phyloP scores from a whole-genome alignment of 179 eudicot genomes.

The Pouteria campechiana region DNA sequence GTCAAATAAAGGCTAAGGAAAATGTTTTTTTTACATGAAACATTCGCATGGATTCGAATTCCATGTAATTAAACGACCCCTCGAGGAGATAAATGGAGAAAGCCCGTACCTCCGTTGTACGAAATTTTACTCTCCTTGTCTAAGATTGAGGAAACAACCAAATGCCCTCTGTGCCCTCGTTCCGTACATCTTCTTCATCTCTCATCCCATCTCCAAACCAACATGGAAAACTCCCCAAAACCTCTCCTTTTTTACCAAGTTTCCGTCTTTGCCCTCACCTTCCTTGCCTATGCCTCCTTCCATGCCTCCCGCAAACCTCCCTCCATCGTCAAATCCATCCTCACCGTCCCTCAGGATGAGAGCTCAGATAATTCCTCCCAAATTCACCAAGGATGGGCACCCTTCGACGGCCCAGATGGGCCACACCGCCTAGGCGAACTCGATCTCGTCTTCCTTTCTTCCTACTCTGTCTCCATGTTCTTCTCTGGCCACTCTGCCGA shows the following conservation, averaged over 20 bases:
- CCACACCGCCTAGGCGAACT: constrained; percentile 94
- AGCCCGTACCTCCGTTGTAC: too few species aligned
- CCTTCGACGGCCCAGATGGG: constrained; percentile 60
- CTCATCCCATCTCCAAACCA: too few species aligned
- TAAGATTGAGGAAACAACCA: too few species aligned
- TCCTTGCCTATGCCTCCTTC: constrained; percentile 73
- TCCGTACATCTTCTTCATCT: too few species aligned
- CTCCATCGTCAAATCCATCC: constrained; percentile 71
- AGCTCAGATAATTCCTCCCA: constrained; percentile 14
- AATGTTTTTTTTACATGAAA: too few species aligned
- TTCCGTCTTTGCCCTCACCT: constrained; percentile 58
- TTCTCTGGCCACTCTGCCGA: constrained; percentile 85
- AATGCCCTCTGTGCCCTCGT: too few species aligned
- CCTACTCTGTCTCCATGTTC: constrained; percentile 78
- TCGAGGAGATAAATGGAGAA: too few species aligned
- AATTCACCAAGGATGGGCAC: constrained; percentile 63
- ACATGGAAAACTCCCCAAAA: too few species aligned
- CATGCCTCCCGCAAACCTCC: constrained; percentile 98
- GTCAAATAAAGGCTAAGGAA: too few species aligned
- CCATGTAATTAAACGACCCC: too few species aligned
- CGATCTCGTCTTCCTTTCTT: constrained; percentile 67
- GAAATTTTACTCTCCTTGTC: too few species aligned
- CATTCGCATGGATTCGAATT: too few species aligned
- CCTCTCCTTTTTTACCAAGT: constrained; percentile 57
- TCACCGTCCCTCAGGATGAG: constrained; percentile 2